phyloP scores from a whole-genome alignment of 768 basidiomycete species.

The Russula vinacea region DNA sequence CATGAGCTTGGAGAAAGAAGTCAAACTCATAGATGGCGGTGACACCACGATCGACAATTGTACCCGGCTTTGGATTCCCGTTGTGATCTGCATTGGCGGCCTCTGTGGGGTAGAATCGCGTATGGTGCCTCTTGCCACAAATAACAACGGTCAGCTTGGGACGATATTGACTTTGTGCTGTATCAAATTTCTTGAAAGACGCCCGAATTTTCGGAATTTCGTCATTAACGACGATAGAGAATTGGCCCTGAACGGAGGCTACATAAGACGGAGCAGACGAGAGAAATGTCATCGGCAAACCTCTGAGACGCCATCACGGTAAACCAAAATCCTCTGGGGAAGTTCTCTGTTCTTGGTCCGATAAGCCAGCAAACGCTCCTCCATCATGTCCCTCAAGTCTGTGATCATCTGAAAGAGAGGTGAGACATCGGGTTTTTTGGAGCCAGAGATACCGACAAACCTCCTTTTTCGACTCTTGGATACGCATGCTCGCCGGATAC shows the following conservation, averaged over 20 bases:
- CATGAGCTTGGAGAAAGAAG: constrained; percentile 54
- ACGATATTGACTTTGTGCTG: constrained; percentile 39
- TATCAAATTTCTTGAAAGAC: constrained; percentile 44
- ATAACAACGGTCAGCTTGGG: constrained; percentile 53
- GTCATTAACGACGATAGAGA: constrained; percentile 43
- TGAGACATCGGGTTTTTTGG: background rate
- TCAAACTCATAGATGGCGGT: constrained; percentile 55
- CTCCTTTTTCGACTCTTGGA: constrained; percentile 67
- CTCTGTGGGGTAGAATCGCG: constrained; percentile 54
- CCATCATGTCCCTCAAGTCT: constrained; percentile 49
- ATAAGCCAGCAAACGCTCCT: constrained; percentile 45
- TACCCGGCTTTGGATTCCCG: constrained; percentile 53
- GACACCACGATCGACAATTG: constrained; percentile 53
- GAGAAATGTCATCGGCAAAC: constrained; percentile 37
- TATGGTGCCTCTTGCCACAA: constrained; percentile 58
- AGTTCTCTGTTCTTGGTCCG: constrained; percentile 39
- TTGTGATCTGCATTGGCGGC: constrained; percentile 41
- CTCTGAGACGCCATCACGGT: constrained; percentile 77
- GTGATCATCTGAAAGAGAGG: constrained; percentile 43
- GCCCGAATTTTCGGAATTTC: constrained; percentile 45
- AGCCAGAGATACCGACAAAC: constrained; percentile 36
- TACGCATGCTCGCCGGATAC: constrained; percentile 49
- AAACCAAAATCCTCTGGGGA: constrained; percentile 50
- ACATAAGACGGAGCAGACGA: background rate
- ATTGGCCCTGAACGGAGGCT: constrained; percentile 44